Percentiles rank a stretch among this genome's conserved stretches.
Conservation (phyloP, 345 rosid species). For the Eutrema heterophyllum region DNA sequence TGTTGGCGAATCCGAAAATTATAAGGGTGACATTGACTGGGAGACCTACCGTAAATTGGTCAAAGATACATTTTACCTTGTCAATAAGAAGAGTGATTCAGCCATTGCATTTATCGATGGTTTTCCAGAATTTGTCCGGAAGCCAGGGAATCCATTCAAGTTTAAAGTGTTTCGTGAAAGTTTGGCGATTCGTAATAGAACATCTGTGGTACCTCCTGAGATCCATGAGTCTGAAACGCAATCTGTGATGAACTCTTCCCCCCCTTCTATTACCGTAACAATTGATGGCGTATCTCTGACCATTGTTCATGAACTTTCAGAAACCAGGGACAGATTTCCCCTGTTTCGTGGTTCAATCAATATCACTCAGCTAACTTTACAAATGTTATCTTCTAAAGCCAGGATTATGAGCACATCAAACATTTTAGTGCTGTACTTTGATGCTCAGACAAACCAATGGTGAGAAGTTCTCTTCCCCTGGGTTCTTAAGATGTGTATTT, state of each 20-base stretch:
- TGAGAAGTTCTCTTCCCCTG: conserved; percentile 32
- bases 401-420: conserved; percentile 58
- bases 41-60: conserved; percentile 55
- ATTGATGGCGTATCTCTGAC: conserved; percentile 56
- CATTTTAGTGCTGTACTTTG: conserved; percentile 51
- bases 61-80: conserved; percentile 61
- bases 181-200: conserved; percentile 28
- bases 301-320: conserved; percentile 69
- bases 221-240: conserved; percentile 32
- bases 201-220: conserved; percentile 27
- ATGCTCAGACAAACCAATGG: conserved; percentile 72
- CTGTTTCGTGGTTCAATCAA: conserved; percentile 58
- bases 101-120: conserved; percentile 77
- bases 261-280: conserved; percentile 50
- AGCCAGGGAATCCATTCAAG: conserved; percentile 94
- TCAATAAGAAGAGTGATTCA: conserved; percentile 74
- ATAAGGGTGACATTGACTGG: conserved; percentile 54
- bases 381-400: conserved; percentile 53
- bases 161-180: conserved; percentile 60
- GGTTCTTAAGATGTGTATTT: conserved; percentile 6
- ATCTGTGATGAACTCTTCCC: conserved; percentile 38
- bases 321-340: conserved; percentile 61
- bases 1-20: conserved; percentile 49
- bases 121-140: conserved; percentile 74
- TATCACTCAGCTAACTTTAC: conserved; percentile 46